A percentile compares a stretch with the other conserved stretches of the same genome.
phyloP scores from a whole-genome alignment of 306 rosid genomes.

The Biancaea sappan region DNA sequence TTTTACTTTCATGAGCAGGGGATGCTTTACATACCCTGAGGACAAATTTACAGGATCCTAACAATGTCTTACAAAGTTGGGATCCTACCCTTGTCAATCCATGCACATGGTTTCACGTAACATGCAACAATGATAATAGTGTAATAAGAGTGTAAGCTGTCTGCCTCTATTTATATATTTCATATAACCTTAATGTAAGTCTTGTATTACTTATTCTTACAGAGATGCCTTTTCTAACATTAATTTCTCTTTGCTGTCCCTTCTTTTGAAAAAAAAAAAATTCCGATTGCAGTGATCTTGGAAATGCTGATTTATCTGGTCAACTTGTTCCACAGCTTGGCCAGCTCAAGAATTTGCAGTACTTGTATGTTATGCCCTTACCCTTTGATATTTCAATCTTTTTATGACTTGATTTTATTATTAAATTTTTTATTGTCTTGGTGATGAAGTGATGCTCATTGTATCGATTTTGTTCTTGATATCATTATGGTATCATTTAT shows the following conservation, averaged over 20 bases:
- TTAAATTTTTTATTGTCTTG: neutral
- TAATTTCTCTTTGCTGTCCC: constrained; percentile 21
- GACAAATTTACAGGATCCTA: constrained; percentile 86
- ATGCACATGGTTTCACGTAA: constrained; percentile 98
- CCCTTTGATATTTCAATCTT: constrained; percentile 8
- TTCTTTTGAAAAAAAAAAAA: too few species aligned
- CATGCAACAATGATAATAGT: constrained; percentile 97
- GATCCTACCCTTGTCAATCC: constrained; percentile 99
- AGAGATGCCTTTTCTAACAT: constrained; percentile 29
- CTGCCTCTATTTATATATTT: constrained; percentile 28
- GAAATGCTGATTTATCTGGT: constrained; percentile 81
- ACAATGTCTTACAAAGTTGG: constrained; percentile 97
- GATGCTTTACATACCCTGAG: constrained; percentile 93
- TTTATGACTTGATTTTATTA: neutral
- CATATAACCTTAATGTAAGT: constrained; percentile 7
- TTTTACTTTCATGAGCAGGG: constrained; percentile 49
- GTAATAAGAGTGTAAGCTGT: constrained; percentile 91
- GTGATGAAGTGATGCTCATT: too few species aligned
- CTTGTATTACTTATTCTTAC: constrained; percentile 1
- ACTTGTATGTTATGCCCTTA: constrained; percentile 55
- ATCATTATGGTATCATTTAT: neutral
- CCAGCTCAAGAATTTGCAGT: constrained; percentile 74
- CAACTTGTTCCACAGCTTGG: constrained; percentile 80
- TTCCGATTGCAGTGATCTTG: constrained; percentile 65
- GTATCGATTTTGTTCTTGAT: neutral